Evolutionary conservation across 495 filamentous ascomycete genomes (phyloP).

Genomic region (Neurospora terricola): DNA sequence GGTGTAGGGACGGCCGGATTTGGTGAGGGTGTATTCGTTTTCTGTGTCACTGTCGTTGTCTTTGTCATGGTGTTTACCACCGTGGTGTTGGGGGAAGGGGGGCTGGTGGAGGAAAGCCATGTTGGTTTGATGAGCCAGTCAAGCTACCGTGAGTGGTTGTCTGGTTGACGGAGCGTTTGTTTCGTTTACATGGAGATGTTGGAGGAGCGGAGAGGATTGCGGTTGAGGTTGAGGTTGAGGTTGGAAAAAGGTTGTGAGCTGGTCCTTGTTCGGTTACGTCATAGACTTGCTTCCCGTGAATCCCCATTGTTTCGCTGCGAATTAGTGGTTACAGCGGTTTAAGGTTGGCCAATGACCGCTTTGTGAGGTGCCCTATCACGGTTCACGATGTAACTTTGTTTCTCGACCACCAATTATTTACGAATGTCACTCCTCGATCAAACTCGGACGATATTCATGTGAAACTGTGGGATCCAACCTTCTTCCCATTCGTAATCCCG

Average conservation of each 20-base stretch:
- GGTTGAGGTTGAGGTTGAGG: background rate
- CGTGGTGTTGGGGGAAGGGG: background rate
- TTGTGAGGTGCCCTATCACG: background rate
- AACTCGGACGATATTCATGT: background rate
- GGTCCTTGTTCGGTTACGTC: background rate
- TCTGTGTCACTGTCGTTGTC: background rate
- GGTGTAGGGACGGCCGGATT: background rate
- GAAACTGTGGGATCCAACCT: background rate
- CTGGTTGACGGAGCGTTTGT: background rate
- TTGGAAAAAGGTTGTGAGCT: background rate
- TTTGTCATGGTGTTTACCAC: background rate
- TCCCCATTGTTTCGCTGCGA: background rate
- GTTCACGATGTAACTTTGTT: no score
- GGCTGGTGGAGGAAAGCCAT: background rate
- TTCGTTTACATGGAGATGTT: background rate
- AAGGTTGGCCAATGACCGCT: background rate
- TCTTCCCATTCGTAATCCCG: background rate
- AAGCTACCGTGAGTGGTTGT: background rate
- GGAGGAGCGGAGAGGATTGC: background rate
- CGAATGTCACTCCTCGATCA: background rate
- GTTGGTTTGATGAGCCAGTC: background rate
- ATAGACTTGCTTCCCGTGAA: background rate
- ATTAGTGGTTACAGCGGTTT: background rate
- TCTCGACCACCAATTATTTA: background rate
- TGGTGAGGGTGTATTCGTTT: background rate